Conservation (phyloP, 768 basidiomycete species). For the Phylloporus sp. region DNA sequence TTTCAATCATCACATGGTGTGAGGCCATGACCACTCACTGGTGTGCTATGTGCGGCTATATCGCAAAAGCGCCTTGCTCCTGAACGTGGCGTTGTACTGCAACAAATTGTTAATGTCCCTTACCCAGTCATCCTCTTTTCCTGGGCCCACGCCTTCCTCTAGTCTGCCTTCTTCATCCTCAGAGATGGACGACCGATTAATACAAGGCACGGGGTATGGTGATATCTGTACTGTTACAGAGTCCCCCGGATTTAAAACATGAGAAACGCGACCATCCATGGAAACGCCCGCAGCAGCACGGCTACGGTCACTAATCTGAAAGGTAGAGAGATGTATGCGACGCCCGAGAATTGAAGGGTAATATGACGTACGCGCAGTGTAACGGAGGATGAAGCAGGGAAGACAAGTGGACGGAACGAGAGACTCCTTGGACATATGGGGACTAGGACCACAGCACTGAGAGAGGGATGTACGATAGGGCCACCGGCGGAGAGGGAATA, state of each 20-base stretch:
- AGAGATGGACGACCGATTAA: conserved; percentile 78
- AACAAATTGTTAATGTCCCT: conserved; percentile 91
- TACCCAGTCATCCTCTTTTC: conserved; percentile 94
- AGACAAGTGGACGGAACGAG: conserved; percentile 87
- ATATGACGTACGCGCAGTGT: conserved; percentile 60
- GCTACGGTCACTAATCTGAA: conserved; percentile 78
- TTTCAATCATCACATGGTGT: neutral
- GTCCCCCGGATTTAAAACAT: conserved; percentile 79
- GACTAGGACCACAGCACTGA: conserved; percentile 86
- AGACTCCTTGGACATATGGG: conserved; percentile 95
- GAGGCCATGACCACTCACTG: conserved; percentile 8
- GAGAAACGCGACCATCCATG: conserved; percentile 88
- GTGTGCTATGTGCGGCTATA: conserved; percentile 50
- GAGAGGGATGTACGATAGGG: conserved; percentile 91
- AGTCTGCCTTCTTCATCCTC: conserved; percentile 42
- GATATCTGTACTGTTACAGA: conserved; percentile 83
- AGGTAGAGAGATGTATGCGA: neutral
- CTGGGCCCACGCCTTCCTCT: conserved; percentile 67
- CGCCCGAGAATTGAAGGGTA: neutral
- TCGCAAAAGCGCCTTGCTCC: conserved; percentile 79
- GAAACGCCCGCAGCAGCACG: conserved; percentile 86
- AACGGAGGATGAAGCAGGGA: conserved; percentile 76
- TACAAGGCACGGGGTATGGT: conserved; percentile 88
- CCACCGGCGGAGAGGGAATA: conserved; percentile 95
- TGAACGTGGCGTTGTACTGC: conserved; percentile 92